phyloP scores from a whole-genome alignment of 2,329 filamentous ascomycete species.

The Biscogniauxia mediterranea region DNA sequence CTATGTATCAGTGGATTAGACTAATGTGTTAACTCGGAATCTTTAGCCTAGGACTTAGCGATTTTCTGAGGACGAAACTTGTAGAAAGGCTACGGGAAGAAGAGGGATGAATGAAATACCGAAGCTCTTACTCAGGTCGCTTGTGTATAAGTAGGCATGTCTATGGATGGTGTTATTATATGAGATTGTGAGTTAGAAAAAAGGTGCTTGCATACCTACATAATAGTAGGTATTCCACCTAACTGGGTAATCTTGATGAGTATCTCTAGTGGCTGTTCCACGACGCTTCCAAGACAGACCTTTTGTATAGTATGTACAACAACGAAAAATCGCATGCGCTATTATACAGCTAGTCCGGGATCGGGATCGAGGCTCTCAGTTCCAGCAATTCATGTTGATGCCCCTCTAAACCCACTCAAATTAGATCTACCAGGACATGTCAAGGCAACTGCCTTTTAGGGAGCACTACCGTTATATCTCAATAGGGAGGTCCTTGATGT shows the following conservation, averaged over 20 bases:
- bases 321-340: background rate
- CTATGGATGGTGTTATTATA: background rate
- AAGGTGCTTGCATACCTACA: no score
- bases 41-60: conserved; percentile 50
- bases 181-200: background rate
- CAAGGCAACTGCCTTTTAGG: background rate
- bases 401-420: no score
- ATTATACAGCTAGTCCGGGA: background rate
- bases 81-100: conserved; percentile 52
- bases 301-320: background rate
- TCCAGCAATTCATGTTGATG: no score
- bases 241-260: no score
- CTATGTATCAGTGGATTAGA: background rate
- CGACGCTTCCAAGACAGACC: background rate
- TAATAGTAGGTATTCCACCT: no score
- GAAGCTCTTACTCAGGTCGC: background rate
- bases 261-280: no score
- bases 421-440: no score
- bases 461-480: background rate
- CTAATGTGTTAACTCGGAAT: conserved; percentile 6
- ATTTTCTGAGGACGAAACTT: conserved; percentile 54
- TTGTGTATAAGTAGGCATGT: background rate
- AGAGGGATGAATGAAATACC: conserved; percentile 37
- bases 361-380: no score
- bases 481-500: background rate